These are phyloP conservation scores for Blastobotrys illinoisensis DNA, from an alignment of 1,139 yeast genomes.

Conservation along the genomic window DNA sequence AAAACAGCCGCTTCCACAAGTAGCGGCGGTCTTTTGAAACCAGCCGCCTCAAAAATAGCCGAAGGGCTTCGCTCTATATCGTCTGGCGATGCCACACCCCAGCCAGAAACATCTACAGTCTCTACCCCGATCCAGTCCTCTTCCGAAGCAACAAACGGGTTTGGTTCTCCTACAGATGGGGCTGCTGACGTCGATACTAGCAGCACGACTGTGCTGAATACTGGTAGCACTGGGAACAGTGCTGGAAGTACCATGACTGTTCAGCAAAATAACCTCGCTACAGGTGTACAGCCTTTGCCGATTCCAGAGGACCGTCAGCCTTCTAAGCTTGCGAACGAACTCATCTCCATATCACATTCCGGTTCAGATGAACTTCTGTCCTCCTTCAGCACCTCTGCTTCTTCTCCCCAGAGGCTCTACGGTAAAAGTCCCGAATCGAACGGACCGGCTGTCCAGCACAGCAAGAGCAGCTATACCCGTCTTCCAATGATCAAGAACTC, in stretches of 20 bases:
- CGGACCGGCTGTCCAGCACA: not conserved
- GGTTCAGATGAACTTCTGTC: not conserved
- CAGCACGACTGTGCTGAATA: not conserved
- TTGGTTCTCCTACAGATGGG: not conserved
- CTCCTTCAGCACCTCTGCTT: not conserved
- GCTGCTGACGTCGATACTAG: not conserved
- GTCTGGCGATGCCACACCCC: conserved; percentile 3
- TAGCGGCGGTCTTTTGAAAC: conserved; percentile 4
- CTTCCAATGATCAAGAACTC: not conserved
- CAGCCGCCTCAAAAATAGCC: conserved; percentile 12
- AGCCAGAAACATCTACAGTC: not conserved
- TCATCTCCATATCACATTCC: not conserved
- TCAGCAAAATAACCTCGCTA: not conserved
- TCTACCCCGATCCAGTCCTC: not conserved
- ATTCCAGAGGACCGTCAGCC: conserved; percentile 5
- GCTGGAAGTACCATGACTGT: not conserved
- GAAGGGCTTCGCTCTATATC: conserved; percentile 12
- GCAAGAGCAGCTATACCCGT: not conserved
- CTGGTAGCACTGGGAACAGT: not conserved
- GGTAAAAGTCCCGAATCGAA: not conserved
- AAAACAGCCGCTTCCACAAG: not conserved
- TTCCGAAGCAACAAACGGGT: not conserved
- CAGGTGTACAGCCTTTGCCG: conserved; percentile 4
- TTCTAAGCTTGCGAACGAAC: conserved; percentile 6
- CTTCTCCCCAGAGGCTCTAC: not conserved